Percentiles rank a stretch among this genome's conserved stretches.
Evolutionary conservation across 2,329 filamentous ascomycete species (phyloP).

Genomic region (Paecilomyces sp.): DNA sequence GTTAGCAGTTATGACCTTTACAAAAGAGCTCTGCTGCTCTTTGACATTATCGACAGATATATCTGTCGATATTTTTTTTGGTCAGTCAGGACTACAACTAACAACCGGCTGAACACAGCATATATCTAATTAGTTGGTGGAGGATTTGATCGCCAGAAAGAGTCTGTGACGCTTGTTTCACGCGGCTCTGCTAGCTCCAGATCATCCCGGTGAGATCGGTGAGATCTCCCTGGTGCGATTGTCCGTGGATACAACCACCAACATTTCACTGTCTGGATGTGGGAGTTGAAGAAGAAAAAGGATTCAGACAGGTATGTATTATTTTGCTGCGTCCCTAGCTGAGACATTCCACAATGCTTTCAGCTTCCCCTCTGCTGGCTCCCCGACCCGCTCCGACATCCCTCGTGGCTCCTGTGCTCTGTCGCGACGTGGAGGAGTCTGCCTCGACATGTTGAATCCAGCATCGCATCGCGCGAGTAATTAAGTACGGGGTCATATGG

Average conservation of each 20-base stretch:
- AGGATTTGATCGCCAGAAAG: neutral
- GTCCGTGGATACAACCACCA: too few relatives aligned
- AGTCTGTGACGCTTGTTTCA: neutral
- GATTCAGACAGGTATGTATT: neutral
- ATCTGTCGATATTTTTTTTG: neutral
- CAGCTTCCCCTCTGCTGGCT: neutral
- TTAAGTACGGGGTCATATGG: neutral
- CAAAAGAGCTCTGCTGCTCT: neutral
- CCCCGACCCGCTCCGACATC: neutral
- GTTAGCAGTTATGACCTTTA: neutral
- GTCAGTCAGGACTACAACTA: neutral
- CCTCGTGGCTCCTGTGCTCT: neutral
- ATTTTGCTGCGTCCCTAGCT: neutral
- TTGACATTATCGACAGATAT: neutral
- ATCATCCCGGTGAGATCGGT: neutral
- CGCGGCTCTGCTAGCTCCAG: neutral
- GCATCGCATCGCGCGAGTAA: neutral
- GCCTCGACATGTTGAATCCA: neutral
- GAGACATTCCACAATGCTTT: neutral
- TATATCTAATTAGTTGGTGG: neutral
- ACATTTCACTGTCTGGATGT: too few relatives aligned
- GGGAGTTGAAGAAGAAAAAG: too few relatives aligned
- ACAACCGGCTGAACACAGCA: neutral
- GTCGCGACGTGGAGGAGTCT: neutral
- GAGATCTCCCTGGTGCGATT: neutral